Percentiles rank a stretch among this genome's conserved stretches.
These are phyloP conservation scores for Solanum virginianum DNA, from an alignment of 257 asterid genomes.

Conservation along the genomic window DNA sequence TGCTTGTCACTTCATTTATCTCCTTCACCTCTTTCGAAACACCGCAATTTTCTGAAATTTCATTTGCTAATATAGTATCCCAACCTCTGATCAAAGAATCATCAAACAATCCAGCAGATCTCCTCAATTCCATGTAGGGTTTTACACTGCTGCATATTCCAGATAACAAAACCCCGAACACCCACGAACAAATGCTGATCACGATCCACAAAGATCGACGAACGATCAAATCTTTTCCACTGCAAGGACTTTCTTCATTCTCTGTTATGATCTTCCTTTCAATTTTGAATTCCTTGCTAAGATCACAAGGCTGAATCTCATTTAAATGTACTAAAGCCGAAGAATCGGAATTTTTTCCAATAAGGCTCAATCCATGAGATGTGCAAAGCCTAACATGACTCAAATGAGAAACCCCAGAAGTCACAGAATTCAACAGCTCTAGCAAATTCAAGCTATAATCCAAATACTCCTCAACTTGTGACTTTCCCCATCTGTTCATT, in stretches of 20 bases:
- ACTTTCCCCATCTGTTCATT: slow-evolving; percentile 30
- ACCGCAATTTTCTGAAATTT: slow-evolving; percentile 9
- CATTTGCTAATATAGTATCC: slow-evolving; percentile 18
- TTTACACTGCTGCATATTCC: slow-evolving; percentile 27
- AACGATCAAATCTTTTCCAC: slow-evolving; percentile 26
- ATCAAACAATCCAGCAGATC: slow-evolving; percentile 7
- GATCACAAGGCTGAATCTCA: slow-evolving; percentile 8
- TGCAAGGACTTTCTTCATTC: slow-evolving; percentile 10
- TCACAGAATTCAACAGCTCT: slow-evolving; percentile 34
- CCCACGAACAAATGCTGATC: slow-evolving; percentile 22
- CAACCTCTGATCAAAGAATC: slow-evolving; percentile 20
- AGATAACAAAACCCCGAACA: slow-evolving; percentile 34
- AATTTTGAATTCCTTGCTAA: slow-evolving; percentile 8
- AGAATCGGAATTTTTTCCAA: slow-evolving; percentile 3
- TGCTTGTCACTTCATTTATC: slow-evolving; percentile 23
- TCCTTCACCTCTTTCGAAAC: slow-evolving; percentile 32
- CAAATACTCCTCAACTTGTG: slow-evolving; percentile 33
- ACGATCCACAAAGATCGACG: slow-evolving; percentile 21
- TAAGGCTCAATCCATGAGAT: slow-evolving; percentile 24
- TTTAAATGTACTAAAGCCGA: slow-evolving; percentile 1
- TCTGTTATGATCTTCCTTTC: slow-evolving; percentile 3
- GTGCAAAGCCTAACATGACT: slow-evolving; percentile 27
- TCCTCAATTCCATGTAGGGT: slow-evolving; percentile 25
- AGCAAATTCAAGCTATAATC: slow-evolving; percentile 25
- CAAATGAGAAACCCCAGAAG: slow-evolving; percentile 36